These are phyloP conservation scores for Suillus alpinus DNA, from an alignment of 768 basidiomycete genomes.

Conservation along the genomic window DNA sequence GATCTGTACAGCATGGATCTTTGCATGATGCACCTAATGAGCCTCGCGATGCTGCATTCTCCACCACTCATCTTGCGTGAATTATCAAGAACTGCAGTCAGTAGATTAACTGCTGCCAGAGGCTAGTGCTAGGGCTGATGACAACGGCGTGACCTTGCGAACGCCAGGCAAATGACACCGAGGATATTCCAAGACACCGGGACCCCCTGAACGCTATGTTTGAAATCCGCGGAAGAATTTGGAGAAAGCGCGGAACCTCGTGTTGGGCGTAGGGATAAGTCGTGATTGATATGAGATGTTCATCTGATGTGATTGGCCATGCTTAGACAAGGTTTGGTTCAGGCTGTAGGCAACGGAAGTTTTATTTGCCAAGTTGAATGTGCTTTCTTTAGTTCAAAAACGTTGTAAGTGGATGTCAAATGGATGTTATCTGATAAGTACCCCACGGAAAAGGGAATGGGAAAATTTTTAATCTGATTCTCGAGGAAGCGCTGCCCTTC, in stretches of 20 bases:
- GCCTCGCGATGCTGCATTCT: not conserved
- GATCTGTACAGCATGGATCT: constrained; percentile 2
- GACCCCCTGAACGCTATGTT: constrained; percentile 1
- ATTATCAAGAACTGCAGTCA: not conserved
- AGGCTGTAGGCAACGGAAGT: not conserved
- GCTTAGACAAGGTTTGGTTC: constrained; percentile 1
- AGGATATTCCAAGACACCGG: constrained; percentile 6
- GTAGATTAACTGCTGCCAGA: constrained; percentile 1
- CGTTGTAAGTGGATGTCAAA: not conserved
- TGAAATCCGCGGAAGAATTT: constrained; percentile 5
- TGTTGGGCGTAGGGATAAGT: constrained; percentile 5
- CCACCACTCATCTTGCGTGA: not conserved
- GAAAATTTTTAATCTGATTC: not conserved
- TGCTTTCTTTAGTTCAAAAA: not conserved
- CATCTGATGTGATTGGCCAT: constrained; percentile 5
- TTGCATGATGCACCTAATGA: not conserved
- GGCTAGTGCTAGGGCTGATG: not conserved
- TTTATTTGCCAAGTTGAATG: not conserved
- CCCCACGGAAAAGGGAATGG: not conserved
- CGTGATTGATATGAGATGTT: constrained; percentile 4
- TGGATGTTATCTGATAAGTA: not conserved
- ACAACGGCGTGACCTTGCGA: not conserved
- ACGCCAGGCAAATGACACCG: not conserved
- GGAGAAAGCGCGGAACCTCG: constrained; percentile 4
- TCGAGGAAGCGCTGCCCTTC: not conserved